Percentiles rank a stretch among this genome's conserved stretches.
Conservation (phyloP, 495 filamentous ascomycete species). For the Neurospora terricola region DNA sequence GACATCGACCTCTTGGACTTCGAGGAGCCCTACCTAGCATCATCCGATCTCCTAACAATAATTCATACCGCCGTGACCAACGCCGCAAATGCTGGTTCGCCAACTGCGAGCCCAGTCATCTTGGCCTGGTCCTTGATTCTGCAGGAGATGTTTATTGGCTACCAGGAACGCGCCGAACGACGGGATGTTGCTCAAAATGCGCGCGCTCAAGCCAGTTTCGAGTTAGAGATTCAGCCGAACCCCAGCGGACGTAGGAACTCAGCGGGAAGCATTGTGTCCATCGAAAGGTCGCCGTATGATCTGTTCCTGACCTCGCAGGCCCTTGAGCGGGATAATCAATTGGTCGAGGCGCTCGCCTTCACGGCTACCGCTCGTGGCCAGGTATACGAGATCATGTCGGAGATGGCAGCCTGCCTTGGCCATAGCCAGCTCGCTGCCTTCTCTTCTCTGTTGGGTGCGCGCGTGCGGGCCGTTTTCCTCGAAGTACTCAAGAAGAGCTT, state of each 20-base stretch:
- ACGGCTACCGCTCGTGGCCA: conserved; percentile 43
- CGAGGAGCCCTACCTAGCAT: conserved; percentile 50
- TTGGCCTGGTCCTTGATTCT: conserved; percentile 71
- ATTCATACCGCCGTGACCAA: conserved; percentile 53
- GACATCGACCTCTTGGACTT: conserved; percentile 29
- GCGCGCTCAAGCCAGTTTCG: conserved; percentile 47
- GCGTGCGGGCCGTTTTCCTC: conserved; percentile 50
- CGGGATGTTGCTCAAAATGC: conserved; percentile 54
- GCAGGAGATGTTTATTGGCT: conserved; percentile 53
- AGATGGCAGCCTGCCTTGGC: conserved; percentile 42
- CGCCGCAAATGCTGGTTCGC: conserved; percentile 35
- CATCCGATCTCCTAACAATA: conserved; percentile 48
- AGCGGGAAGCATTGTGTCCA: conserved; percentile 39
- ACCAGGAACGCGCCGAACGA: conserved; percentile 45
- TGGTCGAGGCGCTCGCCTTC: conserved; percentile 31
- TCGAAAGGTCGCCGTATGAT: conserved; percentile 39
- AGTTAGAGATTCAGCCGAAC: conserved; percentile 28
- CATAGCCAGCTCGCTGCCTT: conserved; percentile 35
- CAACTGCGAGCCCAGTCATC: conserved; percentile 52
- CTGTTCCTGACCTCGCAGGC: conserved; percentile 33
- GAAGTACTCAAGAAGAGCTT: conserved; percentile 52
- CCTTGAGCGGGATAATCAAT: conserved; percentile 28
- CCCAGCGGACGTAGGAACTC: conserved; percentile 35
- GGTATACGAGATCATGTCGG: conserved; percentile 54
- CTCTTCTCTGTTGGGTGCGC: conserved; percentile 32